A percentile compares a stretch with the other conserved stretches of the same genome.
Evolutionary conservation across 2,329 filamentous ascomycete species (phyloP).

Genomic region (Phyllosticta capitalensis): DNA sequence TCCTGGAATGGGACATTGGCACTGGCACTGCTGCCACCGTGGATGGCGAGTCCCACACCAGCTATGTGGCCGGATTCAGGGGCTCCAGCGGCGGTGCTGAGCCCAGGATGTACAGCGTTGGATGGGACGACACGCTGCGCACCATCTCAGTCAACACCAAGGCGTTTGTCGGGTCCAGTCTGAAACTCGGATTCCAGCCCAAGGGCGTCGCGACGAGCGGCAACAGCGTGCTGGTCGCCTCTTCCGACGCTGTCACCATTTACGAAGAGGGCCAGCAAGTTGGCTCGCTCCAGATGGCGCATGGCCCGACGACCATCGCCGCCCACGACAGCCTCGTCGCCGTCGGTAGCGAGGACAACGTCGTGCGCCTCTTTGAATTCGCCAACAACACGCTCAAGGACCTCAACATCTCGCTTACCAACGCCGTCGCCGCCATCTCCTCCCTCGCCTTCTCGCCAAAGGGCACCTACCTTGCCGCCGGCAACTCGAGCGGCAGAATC

Average conservation of each 20-base stretch:
- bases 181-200: conserved; percentile 68
- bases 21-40: conserved; percentile 60
- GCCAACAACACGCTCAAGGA: conserved; percentile 45
- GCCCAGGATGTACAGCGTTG: conserved; percentile 65
- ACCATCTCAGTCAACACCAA: conserved; percentile 64
- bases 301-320: conserved; percentile 61
- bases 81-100: conserved; percentile 33
- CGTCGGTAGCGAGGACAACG: conserved; percentile 65
- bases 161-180: conserved; percentile 61
- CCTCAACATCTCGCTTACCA: conserved; percentile 48
- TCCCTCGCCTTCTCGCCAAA: conserved; percentile 73
- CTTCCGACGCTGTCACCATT: conserved; percentile 39
- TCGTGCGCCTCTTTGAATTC: conserved; percentile 63
- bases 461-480: conserved; percentile 70
- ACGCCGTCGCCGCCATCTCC: conserved; percentile 63
- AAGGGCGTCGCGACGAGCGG: conserved; percentile 56
- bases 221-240: conserved; percentile 41
- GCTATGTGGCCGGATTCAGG: conserved; percentile 72
- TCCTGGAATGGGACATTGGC: conserved; percentile 72
- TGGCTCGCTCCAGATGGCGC: conserved; percentile 51
- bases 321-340: conserved; percentile 56
- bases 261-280: conserved; percentile 44
- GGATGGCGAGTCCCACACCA: conserved; percentile 74
- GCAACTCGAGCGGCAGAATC: conserved; percentile 79
- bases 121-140: conserved; percentile 88